These are phyloP conservation scores for Yamadazyma jaroonii DNA, from an alignment of 1,139 yeast genomes.

Conservation along the genomic window DNA sequence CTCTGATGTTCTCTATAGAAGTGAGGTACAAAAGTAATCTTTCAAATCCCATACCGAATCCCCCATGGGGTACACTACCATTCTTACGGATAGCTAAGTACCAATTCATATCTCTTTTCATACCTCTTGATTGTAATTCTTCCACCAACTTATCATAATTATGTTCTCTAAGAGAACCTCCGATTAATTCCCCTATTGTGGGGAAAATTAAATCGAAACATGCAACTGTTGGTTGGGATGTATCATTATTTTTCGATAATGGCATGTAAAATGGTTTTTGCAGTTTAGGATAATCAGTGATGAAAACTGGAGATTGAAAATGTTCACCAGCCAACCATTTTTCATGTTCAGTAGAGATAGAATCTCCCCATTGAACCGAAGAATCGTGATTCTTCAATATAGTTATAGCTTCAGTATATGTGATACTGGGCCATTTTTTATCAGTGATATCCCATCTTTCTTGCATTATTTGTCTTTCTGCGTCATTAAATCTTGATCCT, in stretches of 20 bases:
- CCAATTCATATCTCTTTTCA: slow-evolving; percentile 77
- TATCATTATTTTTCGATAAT: slow-evolving; percentile 31
- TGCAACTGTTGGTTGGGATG: slow-evolving; percentile 63
- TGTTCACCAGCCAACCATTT: slow-evolving; percentile 78
- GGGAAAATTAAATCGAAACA: slow-evolving; percentile 90
- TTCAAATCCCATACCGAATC: slow-evolving; percentile 95
- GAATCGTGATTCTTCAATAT: slow-evolving; percentile 27
- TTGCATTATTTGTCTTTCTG: slow-evolving; percentile 24
- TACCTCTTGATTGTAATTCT: slow-evolving; percentile 49
- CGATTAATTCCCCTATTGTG: slow-evolving; percentile 92
- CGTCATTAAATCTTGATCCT: slow-evolving; percentile 32
- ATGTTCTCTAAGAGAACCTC: slow-evolving; percentile 92
- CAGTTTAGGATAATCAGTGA: slow-evolving; percentile 78
- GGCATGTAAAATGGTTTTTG: slow-evolving; percentile 93
- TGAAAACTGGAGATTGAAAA: slow-evolving; percentile 76
- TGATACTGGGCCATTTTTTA: slow-evolving; percentile 64
- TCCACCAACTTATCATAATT: slow-evolving; percentile 41
- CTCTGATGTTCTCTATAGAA: slow-evolving; percentile 77
- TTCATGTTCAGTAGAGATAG: slow-evolving; percentile 83
- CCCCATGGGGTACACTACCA: slow-evolving; percentile 93
- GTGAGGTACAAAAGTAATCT: slow-evolving; percentile 70
- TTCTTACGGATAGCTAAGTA: slow-evolving; percentile 68
- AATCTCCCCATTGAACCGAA: slow-evolving; percentile 60
- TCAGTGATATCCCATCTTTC: slow-evolving; percentile 34
- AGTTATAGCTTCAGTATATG: slow-evolving; percentile 73